Evolutionary conservation across 2,329 filamentous ascomycete genomes (phyloP).

Genomic region (Monilinia fructigena): DNA sequence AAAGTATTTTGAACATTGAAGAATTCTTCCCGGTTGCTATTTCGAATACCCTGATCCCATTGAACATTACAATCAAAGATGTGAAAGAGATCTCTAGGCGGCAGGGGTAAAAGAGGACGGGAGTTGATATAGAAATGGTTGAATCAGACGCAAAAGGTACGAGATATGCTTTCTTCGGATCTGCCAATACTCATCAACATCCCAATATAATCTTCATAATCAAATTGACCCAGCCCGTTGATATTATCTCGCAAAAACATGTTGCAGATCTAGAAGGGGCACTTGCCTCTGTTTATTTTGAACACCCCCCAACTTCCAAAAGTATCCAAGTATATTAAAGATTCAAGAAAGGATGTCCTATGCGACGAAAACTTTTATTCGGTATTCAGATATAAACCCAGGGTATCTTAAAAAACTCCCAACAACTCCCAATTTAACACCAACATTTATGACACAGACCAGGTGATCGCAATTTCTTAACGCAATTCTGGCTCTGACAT

Average conservation of each 20-base stretch:
- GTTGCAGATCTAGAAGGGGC: neutral
- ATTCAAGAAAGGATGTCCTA: neutral
- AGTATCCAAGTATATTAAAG: neutral
- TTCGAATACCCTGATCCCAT: too few species aligned
- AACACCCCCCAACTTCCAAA: neutral
- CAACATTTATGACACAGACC: neutral
- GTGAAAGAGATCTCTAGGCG: too few species aligned
- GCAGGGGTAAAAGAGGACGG: neutral
- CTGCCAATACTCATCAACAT: too few species aligned
- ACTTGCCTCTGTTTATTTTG: neutral
- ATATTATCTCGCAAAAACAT: neutral
- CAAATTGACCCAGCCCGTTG: neutral
- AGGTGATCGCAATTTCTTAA: slow-evolving; percentile 21
- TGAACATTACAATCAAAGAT: too few species aligned
- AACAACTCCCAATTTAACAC: slow-evolving; percentile 9
- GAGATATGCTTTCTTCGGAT: too few species aligned
- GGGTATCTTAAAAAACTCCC: slow-evolving; percentile 14
- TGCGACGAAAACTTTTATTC: neutral
- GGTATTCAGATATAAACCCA: slow-evolving; percentile 5
- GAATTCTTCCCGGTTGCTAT: too few species aligned
- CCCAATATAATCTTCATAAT: too few species aligned
- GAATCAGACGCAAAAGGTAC: neutral
- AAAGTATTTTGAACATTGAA: too few species aligned
- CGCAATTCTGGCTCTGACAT: slow-evolving; percentile 41
- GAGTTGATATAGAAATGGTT: neutral